Conservation (phyloP, 2,329 filamentous ascomycete genomes). For the Sphaceloma murrayae region DNA sequence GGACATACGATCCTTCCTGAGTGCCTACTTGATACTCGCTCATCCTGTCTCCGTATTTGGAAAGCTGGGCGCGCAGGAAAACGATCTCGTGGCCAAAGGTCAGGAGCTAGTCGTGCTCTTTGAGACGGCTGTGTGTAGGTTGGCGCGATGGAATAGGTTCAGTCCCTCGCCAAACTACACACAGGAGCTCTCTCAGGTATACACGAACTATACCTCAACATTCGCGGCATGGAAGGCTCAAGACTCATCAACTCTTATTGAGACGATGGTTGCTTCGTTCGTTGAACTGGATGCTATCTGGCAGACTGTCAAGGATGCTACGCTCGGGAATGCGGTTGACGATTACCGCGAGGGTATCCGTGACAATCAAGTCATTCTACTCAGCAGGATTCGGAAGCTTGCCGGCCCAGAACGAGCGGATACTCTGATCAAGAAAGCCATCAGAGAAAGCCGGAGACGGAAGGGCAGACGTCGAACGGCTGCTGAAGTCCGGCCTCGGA, state of each 20-base stretch:
- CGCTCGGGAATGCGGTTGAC: conserved; percentile 60
- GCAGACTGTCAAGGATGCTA: conserved; percentile 71
- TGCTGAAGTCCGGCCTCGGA: conserved; percentile 62
- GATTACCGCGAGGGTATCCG: conserved; percentile 74
- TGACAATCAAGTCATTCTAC: conserved; percentile 68
- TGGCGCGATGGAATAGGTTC: conserved; percentile 57
- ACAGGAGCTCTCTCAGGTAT: conserved; percentile 56
- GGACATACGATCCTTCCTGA: conserved; percentile 67
- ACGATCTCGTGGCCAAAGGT: conserved; percentile 67
- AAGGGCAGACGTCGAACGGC: conserved; percentile 55
- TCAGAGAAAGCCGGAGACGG: conserved; percentile 59
- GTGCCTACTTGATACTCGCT: conserved; percentile 68
- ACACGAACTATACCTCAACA: conserved; percentile 65
- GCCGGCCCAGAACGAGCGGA: conserved; percentile 63
- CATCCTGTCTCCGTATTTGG: conserved; percentile 70
- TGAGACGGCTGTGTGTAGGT: conserved; percentile 59
- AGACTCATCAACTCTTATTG: conserved; percentile 66
- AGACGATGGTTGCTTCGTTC: conserved; percentile 79
- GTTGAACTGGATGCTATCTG: conserved; percentile 76
- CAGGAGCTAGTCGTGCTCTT: conserved; percentile 69
- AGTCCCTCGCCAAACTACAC: conserved; percentile 54
- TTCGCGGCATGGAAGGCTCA: conserved; percentile 79
- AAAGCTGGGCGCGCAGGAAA: conserved; percentile 59
- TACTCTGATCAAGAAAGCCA: conserved; percentile 63
- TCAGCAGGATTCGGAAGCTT: conserved; percentile 70